Evolutionary conservation across 805 yeast genomes (phyloP).

Genomic region (Yarrowia deformans): DNA sequence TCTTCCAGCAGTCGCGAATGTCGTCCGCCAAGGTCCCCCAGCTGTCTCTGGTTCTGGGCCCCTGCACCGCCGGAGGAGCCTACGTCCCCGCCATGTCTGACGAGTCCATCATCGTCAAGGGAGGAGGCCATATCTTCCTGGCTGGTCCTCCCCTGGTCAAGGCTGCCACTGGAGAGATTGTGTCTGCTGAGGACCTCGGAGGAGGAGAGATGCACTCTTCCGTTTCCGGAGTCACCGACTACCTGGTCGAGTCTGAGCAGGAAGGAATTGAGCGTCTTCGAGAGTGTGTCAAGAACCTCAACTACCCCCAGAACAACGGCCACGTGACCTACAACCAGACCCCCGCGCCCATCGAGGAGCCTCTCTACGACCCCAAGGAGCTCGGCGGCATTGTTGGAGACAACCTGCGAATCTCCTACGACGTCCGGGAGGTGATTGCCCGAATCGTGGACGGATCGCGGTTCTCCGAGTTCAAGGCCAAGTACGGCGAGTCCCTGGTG

Average conservation of each 20-base stretch:
- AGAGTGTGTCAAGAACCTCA: conserved; percentile 46
- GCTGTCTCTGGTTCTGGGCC: conserved; percentile 49
- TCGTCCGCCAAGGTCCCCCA: conserved; percentile 49
- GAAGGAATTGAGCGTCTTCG: conserved; percentile 49
- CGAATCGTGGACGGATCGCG: conserved; percentile 49
- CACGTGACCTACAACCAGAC: conserved; percentile 27
- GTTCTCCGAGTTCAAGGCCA: conserved; percentile 48
- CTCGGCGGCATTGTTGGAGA: conserved; percentile 49
- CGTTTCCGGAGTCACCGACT: conserved; percentile 49
- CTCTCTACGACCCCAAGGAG: conserved; percentile 47
- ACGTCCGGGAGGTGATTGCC: conserved; percentile 49
- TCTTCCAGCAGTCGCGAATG: conserved; percentile 49
- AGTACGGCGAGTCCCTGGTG: conserved; percentile 48
- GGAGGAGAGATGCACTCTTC: conserved; percentile 50
- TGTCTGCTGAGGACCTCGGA: conserved; percentile 48
- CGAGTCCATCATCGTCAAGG: conserved; percentile 49
- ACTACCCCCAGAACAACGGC: conserved; percentile 40
- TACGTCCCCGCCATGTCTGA: conserved; percentile 51
- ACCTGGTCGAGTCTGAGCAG: conserved; percentile 47
- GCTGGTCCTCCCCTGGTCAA: conserved; percentile 51
- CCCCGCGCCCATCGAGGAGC: conserved; percentile 44
- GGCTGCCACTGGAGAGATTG: conserved; percentile 51
- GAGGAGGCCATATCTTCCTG: conserved; percentile 49
- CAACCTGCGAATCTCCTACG: conserved; percentile 47
- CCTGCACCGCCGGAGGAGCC: conserved; percentile 52